Percentiles rank a stretch among this genome's conserved stretches.
These are phyloP conservation scores for Leishmania braziliensis DNA, from an alignment of 208 protist species.

Conservation along the genomic window DNA sequence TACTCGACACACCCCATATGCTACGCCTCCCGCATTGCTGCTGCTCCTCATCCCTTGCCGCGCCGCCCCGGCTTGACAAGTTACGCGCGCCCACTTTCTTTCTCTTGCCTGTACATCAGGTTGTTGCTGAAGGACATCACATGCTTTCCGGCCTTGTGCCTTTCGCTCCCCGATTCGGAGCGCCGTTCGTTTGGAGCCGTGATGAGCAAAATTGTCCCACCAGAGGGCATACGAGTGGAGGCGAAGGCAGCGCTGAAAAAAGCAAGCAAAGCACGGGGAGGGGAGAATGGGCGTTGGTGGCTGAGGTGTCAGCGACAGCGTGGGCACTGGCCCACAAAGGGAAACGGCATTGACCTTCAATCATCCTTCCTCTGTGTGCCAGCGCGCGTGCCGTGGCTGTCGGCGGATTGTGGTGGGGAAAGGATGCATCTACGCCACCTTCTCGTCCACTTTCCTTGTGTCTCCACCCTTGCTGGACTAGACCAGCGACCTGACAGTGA, in stretches of 20 bases:
- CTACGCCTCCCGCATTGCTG: neutral
- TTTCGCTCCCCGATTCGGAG: neutral
- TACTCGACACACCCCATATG: neutral
- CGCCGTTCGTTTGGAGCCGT: neutral
- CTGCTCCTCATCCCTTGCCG: neutral
- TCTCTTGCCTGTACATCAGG: neutral
- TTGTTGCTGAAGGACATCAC: neutral
- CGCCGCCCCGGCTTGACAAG: neutral
- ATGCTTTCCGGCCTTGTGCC: neutral
- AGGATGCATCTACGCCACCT: neutral
- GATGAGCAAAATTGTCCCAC: neutral
- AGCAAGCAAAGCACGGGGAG: neutral
- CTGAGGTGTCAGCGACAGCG: neutral
- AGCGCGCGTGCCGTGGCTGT: neutral
- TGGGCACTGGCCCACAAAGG: neutral
- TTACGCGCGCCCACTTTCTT: neutral
- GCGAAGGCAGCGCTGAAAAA: neutral
- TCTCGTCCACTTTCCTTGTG: neutral
- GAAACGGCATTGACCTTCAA: conserved; percentile 4
- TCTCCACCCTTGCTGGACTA: neutral
- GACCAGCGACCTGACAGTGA: too few species aligned
- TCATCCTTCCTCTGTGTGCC: conserved; percentile 3
- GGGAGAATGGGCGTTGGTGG: neutral
- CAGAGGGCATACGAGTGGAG: neutral
- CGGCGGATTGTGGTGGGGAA: neutral